Conservation (phyloP, 805 yeast genomes). For the Ogataea pignaliae region DNA sequence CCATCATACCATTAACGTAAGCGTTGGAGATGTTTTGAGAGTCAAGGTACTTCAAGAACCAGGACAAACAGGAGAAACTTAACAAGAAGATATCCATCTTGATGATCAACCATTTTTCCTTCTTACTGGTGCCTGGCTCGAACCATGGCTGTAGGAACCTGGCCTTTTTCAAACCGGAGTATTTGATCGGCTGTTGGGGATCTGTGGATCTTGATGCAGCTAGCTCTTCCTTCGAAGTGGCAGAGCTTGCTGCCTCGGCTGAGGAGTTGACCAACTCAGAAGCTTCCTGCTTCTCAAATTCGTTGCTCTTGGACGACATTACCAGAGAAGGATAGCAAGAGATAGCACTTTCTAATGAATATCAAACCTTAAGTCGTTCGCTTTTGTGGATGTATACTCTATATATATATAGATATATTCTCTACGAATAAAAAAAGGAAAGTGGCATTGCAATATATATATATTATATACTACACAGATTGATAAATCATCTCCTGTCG, state of each 20-base stretch:
- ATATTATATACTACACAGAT: too few species aligned
- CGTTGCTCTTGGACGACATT: too few species aligned
- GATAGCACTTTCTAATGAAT: too few species aligned
- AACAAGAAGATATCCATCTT: conserved; percentile 24
- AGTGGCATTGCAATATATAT: too few species aligned
- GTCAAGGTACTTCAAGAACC: conserved; percentile 51
- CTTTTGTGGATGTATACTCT: too few species aligned
- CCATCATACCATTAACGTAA: conserved; percentile 54
- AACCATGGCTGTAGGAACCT: conserved; percentile 3
- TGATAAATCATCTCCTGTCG: too few species aligned
- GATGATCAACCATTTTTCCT: background rate
- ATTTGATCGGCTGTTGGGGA: background rate
- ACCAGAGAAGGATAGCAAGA: too few species aligned
- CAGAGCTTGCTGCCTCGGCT: background rate
- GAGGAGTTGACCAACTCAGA: too few species aligned
- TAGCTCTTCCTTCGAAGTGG: background rate
- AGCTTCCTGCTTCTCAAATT: too few species aligned
- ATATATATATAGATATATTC: too few species aligned
- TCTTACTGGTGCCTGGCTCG: conserved; percentile 2
- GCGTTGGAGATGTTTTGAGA: conserved; percentile 49
- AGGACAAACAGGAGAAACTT: conserved; percentile 34
- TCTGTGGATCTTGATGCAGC: background rate
- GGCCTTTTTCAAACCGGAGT: background rate
- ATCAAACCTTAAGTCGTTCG: too few species aligned
- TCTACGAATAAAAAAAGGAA: too few species aligned